These are phyloP conservation scores for Adansonia digitata DNA, from an alignment of 345 rosid species.

Conservation along the genomic window DNA sequence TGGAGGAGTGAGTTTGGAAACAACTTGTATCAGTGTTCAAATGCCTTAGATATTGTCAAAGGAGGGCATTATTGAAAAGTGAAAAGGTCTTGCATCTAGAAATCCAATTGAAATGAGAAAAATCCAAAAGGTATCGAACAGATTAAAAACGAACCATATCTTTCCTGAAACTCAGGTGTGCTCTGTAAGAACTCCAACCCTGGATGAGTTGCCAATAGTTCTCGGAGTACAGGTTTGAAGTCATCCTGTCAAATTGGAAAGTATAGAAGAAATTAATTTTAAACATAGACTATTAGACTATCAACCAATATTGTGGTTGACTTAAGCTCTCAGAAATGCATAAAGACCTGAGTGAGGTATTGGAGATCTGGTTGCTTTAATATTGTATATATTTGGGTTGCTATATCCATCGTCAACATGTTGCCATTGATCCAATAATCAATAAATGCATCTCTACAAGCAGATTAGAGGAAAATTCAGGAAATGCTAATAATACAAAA, in stretches of 20 bases:
- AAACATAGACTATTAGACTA: background rate
- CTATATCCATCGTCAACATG: conserved; percentile 72
- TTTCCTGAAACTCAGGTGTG: conserved; percentile 98
- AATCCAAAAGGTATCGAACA: background rate
- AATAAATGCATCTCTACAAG: conserved; percentile 74
- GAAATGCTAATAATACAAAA: background rate
- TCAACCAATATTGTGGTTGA: background rate
- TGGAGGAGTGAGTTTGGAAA: conserved; percentile 1
- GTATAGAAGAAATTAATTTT: background rate
- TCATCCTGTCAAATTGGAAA: conserved; percentile 51
- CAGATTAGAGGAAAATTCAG: conserved; percentile 15
- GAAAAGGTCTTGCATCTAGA: background rate
- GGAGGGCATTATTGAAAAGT: background rate
- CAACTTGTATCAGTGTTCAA: background rate
- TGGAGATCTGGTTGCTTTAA: conserved; percentile 68
- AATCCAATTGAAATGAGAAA: background rate
- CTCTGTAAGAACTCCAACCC: conserved; percentile 95
- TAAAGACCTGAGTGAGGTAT: conserved; percentile 61
- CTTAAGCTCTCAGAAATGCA: background rate
- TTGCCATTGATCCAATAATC: conserved; percentile 73
- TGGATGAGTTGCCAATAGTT: conserved; percentile 89
- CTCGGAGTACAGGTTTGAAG: conserved; percentile 83
- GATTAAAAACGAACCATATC: conserved; percentile 72
- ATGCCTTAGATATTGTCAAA: background rate
- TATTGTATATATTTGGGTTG: conserved; percentile 68